phyloP scores from a whole-genome alignment of 257 asterid species.

The Petrea volubilis region DNA sequence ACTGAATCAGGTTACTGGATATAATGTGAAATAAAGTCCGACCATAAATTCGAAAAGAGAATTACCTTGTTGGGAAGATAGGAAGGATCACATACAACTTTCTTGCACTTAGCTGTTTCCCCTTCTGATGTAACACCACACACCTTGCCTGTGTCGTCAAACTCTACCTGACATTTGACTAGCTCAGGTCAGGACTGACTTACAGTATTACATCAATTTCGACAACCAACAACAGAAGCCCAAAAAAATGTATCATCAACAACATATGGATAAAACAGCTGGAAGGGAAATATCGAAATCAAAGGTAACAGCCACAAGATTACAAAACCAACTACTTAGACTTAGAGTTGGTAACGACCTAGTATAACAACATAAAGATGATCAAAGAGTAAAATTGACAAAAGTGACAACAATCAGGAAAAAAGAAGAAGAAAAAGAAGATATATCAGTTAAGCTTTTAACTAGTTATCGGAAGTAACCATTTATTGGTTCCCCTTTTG shows the following conservation, averaged over 20 bases:
- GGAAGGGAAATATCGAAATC: background rate
- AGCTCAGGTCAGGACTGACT: constrained; percentile 1
- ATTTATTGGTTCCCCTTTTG: background rate
- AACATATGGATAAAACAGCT: background rate
- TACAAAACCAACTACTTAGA: background rate
- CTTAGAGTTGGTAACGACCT: background rate
- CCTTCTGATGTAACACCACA: constrained; percentile 83
- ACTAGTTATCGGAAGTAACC: background rate
- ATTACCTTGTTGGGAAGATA: constrained; percentile 72
- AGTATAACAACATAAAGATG: background rate
- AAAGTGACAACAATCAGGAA: background rate
- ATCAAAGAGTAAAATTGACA: background rate
- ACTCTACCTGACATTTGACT: constrained; percentile 61
- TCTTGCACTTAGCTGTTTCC: constrained; percentile 82
- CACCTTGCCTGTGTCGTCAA: constrained; percentile 70
- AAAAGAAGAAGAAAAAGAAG: background rate
- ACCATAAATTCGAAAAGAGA: constrained; percentile 1
- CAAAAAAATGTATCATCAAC: background rate
- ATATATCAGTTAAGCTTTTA: too few relatives aligned
- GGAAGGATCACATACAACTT: constrained; percentile 83
- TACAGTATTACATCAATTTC: background rate
- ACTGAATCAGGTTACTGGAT: background rate
- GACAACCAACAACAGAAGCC: constrained; percentile 7
- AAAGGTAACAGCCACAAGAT: background rate
- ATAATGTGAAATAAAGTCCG: background rate